A percentile compares a stretch with the other conserved stretches of the same genome.
Conservation (phyloP, 257 asterid genomes). For the Apocynum venetum region DNA sequence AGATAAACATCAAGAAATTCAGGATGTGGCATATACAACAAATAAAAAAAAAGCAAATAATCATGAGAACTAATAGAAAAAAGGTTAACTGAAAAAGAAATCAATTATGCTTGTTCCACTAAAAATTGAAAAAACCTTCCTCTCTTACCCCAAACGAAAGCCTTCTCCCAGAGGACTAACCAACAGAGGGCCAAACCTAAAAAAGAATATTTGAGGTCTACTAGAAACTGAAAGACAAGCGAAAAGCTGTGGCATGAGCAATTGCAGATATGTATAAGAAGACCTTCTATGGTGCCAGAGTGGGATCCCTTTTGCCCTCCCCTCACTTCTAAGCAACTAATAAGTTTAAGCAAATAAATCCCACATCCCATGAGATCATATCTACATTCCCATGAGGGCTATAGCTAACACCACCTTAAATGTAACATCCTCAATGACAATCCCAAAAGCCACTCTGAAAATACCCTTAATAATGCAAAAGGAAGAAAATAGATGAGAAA, state of each 20-base stretch:
- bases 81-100: not conserved
- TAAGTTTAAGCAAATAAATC: not conserved
- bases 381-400: not conserved
- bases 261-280: not conserved
- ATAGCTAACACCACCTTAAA: not conserved
- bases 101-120: not conserved
- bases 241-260: not conserved
- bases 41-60: not conserved
- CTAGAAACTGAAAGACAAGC: not conserved
- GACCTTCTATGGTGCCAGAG: not conserved
- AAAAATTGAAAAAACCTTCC: not conserved
- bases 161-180: not conserved
- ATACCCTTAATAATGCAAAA: not conserved
- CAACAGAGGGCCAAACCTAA: not conserved
- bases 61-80: not conserved
- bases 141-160: not conserved
- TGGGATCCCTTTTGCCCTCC: not conserved
- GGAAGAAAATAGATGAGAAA: not conserved
- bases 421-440: not conserved
- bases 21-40: constrained; percentile 10
- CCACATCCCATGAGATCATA: not conserved
- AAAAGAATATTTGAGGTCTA: not conserved
- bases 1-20: constrained; percentile 18
- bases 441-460: not conserved
- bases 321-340: not conserved